Conservation (phyloP, 805 yeast genomes). For the Schwanniomyces vanrijiae region DNA sequence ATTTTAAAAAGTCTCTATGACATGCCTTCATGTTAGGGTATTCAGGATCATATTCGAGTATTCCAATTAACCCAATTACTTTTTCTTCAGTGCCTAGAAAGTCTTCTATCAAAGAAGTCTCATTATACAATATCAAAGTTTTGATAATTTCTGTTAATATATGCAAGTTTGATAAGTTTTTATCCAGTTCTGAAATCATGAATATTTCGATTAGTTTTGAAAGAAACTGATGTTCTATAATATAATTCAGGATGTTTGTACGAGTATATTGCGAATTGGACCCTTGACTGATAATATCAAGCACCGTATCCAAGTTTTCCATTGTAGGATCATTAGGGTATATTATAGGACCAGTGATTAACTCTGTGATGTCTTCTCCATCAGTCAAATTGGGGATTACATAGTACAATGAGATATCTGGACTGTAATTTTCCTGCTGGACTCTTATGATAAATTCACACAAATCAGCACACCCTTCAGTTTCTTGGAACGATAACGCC, state of each 20-base stretch:
- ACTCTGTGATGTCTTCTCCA: slow-evolving; percentile 63
- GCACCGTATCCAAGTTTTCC: slow-evolving; percentile 51
- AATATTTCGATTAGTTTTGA: slow-evolving; percentile 52
- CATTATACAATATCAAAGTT: slow-evolving; percentile 69
- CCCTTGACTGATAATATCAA: slow-evolving; percentile 59
- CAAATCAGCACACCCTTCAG: slow-evolving; percentile 79
- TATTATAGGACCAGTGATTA: slow-evolving; percentile 76
- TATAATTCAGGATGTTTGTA: slow-evolving; percentile 55
- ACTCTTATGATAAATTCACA: slow-evolving; percentile 78
- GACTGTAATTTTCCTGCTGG: slow-evolving; percentile 57
- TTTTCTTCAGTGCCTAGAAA: slow-evolving; percentile 31
- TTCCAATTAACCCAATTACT: slow-evolving; percentile 62
- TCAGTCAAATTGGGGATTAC: slow-evolving; percentile 53
- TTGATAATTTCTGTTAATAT: slow-evolving; percentile 73
- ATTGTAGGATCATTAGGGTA: slow-evolving; percentile 60
- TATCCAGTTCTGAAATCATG: slow-evolving; percentile 51
- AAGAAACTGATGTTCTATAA: slow-evolving; percentile 56
- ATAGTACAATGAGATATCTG: slow-evolving; percentile 59
- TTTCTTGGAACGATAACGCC: slow-evolving; percentile 90
- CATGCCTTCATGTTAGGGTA: slow-evolving; percentile 79
- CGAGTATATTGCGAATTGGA: slow-evolving; percentile 63
- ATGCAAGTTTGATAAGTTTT: slow-evolving; percentile 57
- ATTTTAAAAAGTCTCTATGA: slow-evolving; percentile 63
- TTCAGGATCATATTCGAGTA: slow-evolving; percentile 85
- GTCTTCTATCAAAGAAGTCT: slow-evolving; percentile 38